phyloP scores from a whole-genome alignment of 768 basidiomycete genomes.

The Lactifluus piperatus region DNA sequence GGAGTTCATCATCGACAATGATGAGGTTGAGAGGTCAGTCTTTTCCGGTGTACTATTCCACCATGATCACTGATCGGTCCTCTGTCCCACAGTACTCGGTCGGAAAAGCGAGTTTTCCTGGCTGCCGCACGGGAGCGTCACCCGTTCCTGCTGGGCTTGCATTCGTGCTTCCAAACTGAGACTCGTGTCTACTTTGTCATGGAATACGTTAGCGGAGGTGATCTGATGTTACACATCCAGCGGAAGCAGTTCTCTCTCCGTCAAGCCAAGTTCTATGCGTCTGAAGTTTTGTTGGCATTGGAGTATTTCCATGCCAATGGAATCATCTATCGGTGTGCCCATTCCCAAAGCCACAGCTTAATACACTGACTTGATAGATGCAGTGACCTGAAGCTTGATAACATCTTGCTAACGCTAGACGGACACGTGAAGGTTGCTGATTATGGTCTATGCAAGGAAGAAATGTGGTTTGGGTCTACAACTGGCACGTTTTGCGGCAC shows the following conservation, averaged over 20 bases:
- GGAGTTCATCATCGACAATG: conserved; percentile 99
- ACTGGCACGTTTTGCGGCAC: conserved; percentile 99
- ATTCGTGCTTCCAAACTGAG: conserved; percentile 99
- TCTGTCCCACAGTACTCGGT: conserved; percentile 66
- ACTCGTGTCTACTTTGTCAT: conserved; percentile 99
- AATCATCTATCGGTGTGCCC: conserved; percentile 89
- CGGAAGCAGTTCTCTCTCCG: conserved; percentile 97
- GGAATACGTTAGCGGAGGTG: conserved; percentile 99
- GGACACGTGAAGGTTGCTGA: conserved; percentile 99
- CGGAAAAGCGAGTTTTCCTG: conserved; percentile 97
- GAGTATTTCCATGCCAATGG: conserved; percentile 98
- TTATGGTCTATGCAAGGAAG: conserved; percentile 98
- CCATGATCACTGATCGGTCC: background rate
- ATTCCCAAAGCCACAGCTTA: background rate
- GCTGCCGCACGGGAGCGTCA: conserved; percentile 96
- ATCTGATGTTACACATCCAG: conserved; percentile 99
- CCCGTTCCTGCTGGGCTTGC: conserved; percentile 92
- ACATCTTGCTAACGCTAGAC: conserved; percentile 92
- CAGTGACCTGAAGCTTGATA: conserved; percentile 96
- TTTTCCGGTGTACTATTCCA: background rate
- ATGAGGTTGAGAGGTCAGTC: conserved; percentile 93
- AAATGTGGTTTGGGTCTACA: conserved; percentile 95
- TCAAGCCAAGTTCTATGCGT: conserved; percentile 98
- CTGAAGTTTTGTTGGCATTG: conserved; percentile 88
- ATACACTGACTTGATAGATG: background rate